Percentiles rank a stretch among this genome's conserved stretches.
phyloP scores from a whole-genome alignment of 139 green algal genomes.

The Ostreobium quekettii region DNA sequence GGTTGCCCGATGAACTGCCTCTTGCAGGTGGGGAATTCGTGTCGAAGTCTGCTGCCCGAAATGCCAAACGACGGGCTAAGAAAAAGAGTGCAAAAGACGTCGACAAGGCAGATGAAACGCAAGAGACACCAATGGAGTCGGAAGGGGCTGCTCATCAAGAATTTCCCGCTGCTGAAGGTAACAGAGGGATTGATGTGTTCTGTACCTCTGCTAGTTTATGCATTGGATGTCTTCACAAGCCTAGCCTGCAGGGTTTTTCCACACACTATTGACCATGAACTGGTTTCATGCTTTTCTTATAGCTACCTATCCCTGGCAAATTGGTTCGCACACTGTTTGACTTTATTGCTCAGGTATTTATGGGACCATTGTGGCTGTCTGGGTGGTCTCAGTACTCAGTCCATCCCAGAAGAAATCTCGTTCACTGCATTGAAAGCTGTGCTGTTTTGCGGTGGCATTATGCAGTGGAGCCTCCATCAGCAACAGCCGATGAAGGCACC shows the following conservation, averaged over 20 bases:
- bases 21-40: neutral
- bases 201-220: neutral
- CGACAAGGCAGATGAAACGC: neutral
- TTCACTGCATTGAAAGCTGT: neutral
- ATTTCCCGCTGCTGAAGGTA: too few species aligned
- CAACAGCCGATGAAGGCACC: slow-evolving; percentile 3
- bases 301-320: too few species aligned
- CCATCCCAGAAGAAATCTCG: neutral
- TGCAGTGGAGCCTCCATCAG: neutral
- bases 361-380: too few species aligned
- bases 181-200: neutral
- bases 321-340: too few species aligned
- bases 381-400: too few species aligned
- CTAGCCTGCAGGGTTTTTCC: neutral
- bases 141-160: neutral
- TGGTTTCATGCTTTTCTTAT: too few species aligned
- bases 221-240: neutral
- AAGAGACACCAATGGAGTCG: neutral
- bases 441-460: neutral
- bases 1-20: neutral
- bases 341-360: too few species aligned
- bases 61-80: slow-evolving; percentile 7
- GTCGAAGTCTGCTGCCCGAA: slow-evolving; percentile 13
- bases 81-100: neutral
- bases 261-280: too few species aligned